phyloP scores from a whole-genome alignment of 1,284 basidiomycete species.

The Phellopilus nigrolimitatus region DNA sequence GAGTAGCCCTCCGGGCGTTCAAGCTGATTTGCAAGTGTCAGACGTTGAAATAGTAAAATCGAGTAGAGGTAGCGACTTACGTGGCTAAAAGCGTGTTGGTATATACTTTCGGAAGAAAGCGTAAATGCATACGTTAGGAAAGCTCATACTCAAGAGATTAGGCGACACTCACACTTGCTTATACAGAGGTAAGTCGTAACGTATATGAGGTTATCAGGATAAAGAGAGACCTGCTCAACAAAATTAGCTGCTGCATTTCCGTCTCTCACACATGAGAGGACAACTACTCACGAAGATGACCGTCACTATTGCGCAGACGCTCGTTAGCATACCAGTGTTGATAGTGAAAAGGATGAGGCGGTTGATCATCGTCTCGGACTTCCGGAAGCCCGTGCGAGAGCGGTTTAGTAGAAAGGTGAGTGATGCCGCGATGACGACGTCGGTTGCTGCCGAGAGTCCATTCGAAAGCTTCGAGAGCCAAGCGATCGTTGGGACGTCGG shows the following conservation, averaged over 20 bases:
- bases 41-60: not conserved
- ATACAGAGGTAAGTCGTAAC: slow-evolving; percentile 14
- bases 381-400: slow-evolving; percentile 18
- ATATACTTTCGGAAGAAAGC: slow-evolving; percentile 7
- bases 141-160: not conserved
- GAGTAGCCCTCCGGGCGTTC: slow-evolving; percentile 7
- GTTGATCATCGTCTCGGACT: slow-evolving; percentile 20
- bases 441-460: slow-evolving; percentile 15
- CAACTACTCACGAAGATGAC: slow-evolving; percentile 15
- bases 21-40: not conserved
- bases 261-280: not conserved
- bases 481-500: slow-evolving; percentile 2
- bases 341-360: slow-evolving; percentile 19
- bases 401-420: slow-evolving; percentile 19
- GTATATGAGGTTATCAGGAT: slow-evolving; percentile 17
- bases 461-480: slow-evolving; percentile 14
- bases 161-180: slow-evolving; percentile 14
- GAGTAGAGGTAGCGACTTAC: not conserved
- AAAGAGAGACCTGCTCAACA: slow-evolving; percentile 5
- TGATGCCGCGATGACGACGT: slow-evolving; percentile 17
- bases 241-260: not conserved
- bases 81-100: slow-evolving; percentile 16
- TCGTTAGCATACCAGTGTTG: slow-evolving; percentile 21
- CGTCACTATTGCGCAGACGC: slow-evolving; percentile 12
- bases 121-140: not conserved